Conservation (phyloP, 345 rosid species). For the Acer negundo region DNA sequence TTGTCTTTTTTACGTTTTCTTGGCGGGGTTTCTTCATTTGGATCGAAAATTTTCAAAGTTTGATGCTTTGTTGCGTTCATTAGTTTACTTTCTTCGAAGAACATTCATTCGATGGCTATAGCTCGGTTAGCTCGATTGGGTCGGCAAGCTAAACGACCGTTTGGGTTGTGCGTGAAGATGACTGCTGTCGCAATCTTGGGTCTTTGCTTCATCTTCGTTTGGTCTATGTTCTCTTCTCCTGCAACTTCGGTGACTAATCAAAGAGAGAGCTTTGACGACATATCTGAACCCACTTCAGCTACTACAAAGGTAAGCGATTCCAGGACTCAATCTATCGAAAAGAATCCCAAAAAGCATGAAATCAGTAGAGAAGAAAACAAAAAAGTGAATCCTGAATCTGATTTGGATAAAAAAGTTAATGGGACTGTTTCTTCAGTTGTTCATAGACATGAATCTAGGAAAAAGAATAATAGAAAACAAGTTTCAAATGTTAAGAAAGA, state of each 20-base stretch:
- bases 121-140: constrained; percentile 67
- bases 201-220: constrained; percentile 77
- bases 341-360: constrained; percentile 35
- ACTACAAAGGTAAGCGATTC: constrained; percentile 30
- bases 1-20: background rate
- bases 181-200: constrained; percentile 71
- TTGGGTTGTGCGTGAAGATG: constrained; percentile 73
- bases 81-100: background rate
- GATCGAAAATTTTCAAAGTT: constrained; percentile 2
- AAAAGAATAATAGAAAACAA: constrained; percentile 35
- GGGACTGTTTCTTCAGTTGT: constrained; percentile 35
- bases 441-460: constrained; percentile 50
- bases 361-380: constrained; percentile 30
- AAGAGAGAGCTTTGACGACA: constrained; percentile 87
- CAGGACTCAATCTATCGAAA: constrained; percentile 14
- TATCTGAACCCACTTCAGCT: constrained; percentile 73
- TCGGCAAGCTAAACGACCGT: constrained; percentile 76
- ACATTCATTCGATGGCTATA: constrained; percentile 46
- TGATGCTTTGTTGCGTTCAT: constrained; percentile 6
- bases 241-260: constrained; percentile 62
- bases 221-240: constrained; percentile 76
- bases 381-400: constrained; percentile 34
- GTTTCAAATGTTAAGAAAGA: constrained; percentile 37
- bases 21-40: background rate
- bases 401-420: constrained; percentile 37